Conservation (phyloP, 495 filamentous ascomycete genomes). For the Aspergillus bridgeri region DNA sequence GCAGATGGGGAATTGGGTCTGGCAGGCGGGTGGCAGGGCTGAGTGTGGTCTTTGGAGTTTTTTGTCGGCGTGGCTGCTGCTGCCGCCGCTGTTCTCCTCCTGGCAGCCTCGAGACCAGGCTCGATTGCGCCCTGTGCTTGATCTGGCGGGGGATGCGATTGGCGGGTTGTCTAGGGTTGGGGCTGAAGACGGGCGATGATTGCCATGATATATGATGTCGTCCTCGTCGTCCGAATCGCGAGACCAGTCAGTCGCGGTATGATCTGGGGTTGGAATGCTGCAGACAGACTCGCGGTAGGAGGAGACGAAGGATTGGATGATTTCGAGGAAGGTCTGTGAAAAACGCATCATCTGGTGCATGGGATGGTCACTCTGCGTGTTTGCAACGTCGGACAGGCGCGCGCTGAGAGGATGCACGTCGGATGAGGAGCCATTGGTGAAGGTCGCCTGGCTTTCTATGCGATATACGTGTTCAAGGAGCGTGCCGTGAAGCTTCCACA, state of each 20-base stretch:
- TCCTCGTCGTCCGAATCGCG: not conserved
- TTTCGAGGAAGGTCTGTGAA: constrained; percentile 1
- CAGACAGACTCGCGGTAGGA: not conserved
- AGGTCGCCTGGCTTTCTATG: not conserved
- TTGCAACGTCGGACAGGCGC: not conserved
- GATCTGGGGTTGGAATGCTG: not conserved
- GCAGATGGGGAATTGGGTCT: constrained; percentile 6
- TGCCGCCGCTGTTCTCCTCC: too few species aligned
- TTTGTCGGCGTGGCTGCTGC: not conserved
- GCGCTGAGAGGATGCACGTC: not conserved
- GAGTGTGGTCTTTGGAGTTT: not conserved
- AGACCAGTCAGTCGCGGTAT: not conserved
- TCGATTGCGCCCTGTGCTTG: too few species aligned
- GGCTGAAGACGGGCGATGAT: too few species aligned
- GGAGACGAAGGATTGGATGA: constrained; percentile 3
- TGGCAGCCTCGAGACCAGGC: too few species aligned
- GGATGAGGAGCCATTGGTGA: not conserved
- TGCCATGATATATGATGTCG: not conserved
- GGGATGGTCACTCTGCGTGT: not conserved
- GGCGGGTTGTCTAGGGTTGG: too few species aligned
- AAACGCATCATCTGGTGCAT: constrained; percentile 1
- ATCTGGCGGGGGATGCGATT: too few species aligned
- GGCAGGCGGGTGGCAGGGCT: not conserved
- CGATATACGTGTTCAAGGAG: constrained; percentile 1
- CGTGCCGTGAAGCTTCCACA: constrained; percentile 3